These are phyloP conservation scores for Mycena venus DNA, from an alignment of 768 basidiomycete genomes.

Conservation along the genomic window DNA sequence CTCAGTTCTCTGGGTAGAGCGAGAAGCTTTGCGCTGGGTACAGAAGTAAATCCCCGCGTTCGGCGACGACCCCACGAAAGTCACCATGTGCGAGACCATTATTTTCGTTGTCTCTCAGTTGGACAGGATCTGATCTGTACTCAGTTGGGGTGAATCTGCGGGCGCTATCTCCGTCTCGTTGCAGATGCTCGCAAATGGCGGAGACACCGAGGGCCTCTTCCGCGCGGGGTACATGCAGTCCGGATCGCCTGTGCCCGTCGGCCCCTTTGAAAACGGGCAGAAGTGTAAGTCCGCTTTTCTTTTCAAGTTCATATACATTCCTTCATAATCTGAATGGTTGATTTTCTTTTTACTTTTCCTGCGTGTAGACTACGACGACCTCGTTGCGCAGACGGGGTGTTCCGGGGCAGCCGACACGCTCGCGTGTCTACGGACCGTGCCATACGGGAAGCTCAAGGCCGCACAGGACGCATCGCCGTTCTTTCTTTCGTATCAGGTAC, in stretches of 20 bases:
- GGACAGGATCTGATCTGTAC: too few relatives aligned
- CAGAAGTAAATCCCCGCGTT: conserved; percentile 71
- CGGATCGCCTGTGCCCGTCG: conserved; percentile 60
- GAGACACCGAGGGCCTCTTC: conserved; percentile 61
- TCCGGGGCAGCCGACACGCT: conserved; percentile 54
- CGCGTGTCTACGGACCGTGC: conserved; percentile 55
- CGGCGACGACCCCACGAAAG: conserved; percentile 71
- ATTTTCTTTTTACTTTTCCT: neutral
- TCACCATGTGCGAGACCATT: conserved; percentile 58
- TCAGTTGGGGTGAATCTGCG: conserved; percentile 67
- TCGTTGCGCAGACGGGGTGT: conserved; percentile 58
- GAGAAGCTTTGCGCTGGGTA: conserved; percentile 74
- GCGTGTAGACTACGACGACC: conserved; percentile 52
- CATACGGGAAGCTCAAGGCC: conserved; percentile 52
- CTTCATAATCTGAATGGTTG: neutral
- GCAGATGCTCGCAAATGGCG: conserved; percentile 63
- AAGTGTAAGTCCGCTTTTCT: too few relatives aligned
- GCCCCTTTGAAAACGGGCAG: conserved; percentile 60
- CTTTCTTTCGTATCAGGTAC: conserved; percentile 58
- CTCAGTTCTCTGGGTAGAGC: conserved; percentile 49
- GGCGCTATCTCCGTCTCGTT: conserved; percentile 67
- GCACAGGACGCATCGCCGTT: conserved; percentile 58
- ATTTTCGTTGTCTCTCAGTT: too few relatives aligned
- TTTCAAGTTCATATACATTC: conserved; percentile 42
- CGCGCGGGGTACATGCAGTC: conserved; percentile 66